These are phyloP conservation scores for Alternaria novae-zelandiae DNA, from an alignment of 2,329 filamentous ascomycete genomes.

Conservation along the genomic window DNA sequence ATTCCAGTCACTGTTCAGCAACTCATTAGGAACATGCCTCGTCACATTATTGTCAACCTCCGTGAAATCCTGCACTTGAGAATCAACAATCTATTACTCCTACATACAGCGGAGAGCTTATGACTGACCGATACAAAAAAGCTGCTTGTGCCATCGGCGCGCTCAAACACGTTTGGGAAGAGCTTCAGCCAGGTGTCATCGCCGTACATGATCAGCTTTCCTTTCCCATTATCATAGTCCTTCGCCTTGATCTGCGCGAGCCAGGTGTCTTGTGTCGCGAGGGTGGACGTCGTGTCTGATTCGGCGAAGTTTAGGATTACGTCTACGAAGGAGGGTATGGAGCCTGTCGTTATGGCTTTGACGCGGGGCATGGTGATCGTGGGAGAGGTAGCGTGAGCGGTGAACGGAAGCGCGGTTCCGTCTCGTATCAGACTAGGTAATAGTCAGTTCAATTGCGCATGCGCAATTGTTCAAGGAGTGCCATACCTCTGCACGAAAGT, in stretches of 20 bases:
- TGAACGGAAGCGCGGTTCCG: constrained; percentile 88
- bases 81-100: constrained; percentile 41
- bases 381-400: constrained; percentile 92
- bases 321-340: constrained; percentile 97
- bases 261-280: constrained; percentile 93
- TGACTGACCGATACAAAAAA: constrained; percentile 92
- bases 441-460: not conserved
- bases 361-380: constrained; percentile 98
- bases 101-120: constrained; percentile 36
- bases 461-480: not conserved
- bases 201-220: constrained; percentile 90
- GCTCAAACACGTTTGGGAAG: constrained; percentile 86
- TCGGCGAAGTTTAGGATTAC: constrained; percentile 97
- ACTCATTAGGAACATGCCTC: constrained; percentile 79
- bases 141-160: constrained; percentile 90
- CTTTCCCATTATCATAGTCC: constrained; percentile 46
- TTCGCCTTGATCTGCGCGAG: constrained; percentile 83
- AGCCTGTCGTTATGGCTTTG: constrained; percentile 96
- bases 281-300: constrained; percentile 85
- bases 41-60: constrained; percentile 99
- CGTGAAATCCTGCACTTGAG: constrained; percentile 77
- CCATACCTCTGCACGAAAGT: constrained; percentile 81
- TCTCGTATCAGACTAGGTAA: constrained; percentile 75
- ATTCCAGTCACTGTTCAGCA: constrained; percentile 83
- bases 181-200: constrained; percentile 99